Conservation (phyloP, 176 grass and related monocot genomes). For the Phoenix roebelenii region DNA sequence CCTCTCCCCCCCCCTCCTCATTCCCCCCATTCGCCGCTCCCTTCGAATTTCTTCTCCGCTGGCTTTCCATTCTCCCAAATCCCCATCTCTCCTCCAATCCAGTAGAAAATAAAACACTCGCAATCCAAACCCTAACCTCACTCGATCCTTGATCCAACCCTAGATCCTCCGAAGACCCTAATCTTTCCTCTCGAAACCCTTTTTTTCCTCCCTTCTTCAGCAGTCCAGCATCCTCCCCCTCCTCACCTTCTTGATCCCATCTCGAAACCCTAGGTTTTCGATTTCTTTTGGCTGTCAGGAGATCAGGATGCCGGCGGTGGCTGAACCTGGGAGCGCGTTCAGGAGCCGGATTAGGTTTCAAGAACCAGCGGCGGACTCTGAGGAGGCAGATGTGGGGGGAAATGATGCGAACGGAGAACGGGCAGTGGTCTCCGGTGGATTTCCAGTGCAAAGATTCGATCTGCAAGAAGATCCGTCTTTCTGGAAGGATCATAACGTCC, state of each 20-base stretch:
- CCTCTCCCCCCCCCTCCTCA: too few species aligned
- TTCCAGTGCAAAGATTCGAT: constrained; percentile 35
- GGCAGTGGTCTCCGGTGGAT: background rate
- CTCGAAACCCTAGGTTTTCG: background rate
- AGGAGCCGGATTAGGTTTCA: constrained; percentile 7
- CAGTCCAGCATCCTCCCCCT: background rate
- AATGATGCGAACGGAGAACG: background rate
- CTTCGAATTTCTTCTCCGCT: background rate
- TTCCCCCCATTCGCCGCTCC: background rate
- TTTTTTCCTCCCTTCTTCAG: background rate
- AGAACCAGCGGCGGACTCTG: background rate
- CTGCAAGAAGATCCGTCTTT: constrained; percentile 82
- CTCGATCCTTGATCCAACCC: too few species aligned
- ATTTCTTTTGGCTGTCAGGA: background rate
- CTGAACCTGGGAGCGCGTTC: constrained; percentile 7
- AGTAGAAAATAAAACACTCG: too few species aligned
- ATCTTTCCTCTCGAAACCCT: too few species aligned
- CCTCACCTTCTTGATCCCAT: background rate
- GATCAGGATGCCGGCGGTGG: background rate
- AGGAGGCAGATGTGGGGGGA: background rate
- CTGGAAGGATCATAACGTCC: constrained; percentile 96
- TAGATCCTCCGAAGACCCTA: too few species aligned
- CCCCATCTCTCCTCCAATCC: too few species aligned
- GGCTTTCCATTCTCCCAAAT: background rate
- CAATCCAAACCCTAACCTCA: too few species aligned